These are phyloP conservation scores for Pichia sp. DNA, from an alignment of 1,139 yeast genomes.

Conservation along the genomic window DNA sequence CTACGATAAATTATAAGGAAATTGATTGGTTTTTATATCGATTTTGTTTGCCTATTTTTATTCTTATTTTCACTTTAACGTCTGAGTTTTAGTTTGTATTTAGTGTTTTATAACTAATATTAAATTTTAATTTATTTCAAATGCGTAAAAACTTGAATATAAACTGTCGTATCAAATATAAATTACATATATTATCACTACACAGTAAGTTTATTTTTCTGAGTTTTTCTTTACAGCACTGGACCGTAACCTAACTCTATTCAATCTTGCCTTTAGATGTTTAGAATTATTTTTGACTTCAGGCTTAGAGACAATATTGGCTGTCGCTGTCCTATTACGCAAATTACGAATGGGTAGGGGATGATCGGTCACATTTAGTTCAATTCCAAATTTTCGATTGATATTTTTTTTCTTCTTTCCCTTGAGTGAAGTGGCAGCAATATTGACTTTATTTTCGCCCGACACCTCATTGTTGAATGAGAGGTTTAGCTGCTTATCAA, in stretches of 20 bases:
- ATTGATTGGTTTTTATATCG: background rate
- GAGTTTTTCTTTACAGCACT: background rate
- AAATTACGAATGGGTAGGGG: no score
- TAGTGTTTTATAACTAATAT: background rate
- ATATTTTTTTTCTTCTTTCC: no score
- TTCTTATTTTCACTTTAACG: background rate
- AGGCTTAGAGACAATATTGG: background rate
- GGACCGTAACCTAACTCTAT: slow-evolving; percentile 9
- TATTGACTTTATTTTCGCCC: no score
- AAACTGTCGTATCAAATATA: no score
- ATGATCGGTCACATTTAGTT: no score
- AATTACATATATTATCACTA: no score
- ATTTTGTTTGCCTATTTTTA: background rate
- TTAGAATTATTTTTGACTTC: background rate
- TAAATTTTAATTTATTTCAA: background rate
- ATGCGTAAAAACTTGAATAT: no score
- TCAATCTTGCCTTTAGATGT: slow-evolving; percentile 7
- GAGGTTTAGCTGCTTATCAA: background rate
- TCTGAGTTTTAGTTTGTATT: slow-evolving; percentile 7
- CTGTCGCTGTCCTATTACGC: background rate
- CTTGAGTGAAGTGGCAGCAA: no score
- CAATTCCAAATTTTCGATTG: no score
- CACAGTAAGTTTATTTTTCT: no score
- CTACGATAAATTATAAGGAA: slow-evolving; percentile 92
- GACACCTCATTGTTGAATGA: background rate